phyloP scores from a whole-genome alignment of 1,284 basidiomycete species.

The Rhizoctonia solani region DNA sequence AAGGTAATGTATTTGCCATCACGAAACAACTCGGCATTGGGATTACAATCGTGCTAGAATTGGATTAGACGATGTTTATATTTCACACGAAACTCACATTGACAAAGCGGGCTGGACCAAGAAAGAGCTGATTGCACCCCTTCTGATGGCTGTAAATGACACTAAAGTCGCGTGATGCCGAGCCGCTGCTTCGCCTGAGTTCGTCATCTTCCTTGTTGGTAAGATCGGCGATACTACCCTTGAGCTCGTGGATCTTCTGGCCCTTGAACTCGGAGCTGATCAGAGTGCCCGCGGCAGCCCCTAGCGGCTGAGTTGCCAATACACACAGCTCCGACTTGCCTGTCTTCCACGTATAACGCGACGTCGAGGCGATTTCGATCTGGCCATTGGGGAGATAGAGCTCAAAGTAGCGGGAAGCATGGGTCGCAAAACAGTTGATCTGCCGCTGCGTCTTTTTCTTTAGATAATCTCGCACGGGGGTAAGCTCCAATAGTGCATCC shows the following conservation, averaged over 20 bases:
- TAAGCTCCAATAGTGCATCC: conserved; percentile 67
- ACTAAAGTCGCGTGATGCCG: conserved; percentile 83
- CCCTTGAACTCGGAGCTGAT: conserved; percentile 47
- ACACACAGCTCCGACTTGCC: conserved; percentile 90
- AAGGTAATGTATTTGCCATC: conserved; percentile 89
- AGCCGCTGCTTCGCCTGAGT: conserved; percentile 72
- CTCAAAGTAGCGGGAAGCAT: conserved; percentile 84
- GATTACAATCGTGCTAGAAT: conserved; percentile 83
- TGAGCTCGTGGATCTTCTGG: conserved; percentile 75
- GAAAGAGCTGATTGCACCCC: conserved; percentile 89
- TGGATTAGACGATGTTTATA: background rate
- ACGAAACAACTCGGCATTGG: conserved; percentile 86
- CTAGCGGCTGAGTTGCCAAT: conserved; percentile 74
- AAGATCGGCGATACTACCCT: conserved; percentile 50
- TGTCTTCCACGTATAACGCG: conserved; percentile 80
- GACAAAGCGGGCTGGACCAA: conserved; percentile 92
- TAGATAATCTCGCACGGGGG: conserved; percentile 72
- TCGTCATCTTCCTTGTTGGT: conserved; percentile 52
- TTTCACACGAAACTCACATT: conserved; percentile 65
- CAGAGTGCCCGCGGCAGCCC: conserved; percentile 46
- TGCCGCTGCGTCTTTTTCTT: conserved; percentile 73
- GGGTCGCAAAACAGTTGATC: conserved; percentile 85
- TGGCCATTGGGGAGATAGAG: conserved; percentile 78
- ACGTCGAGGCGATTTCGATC: conserved; percentile 85
- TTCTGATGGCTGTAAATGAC: conserved; percentile 88